phyloP scores from a whole-genome alignment of 306 rosid genomes.

The Dalbergia oliveri region DNA sequence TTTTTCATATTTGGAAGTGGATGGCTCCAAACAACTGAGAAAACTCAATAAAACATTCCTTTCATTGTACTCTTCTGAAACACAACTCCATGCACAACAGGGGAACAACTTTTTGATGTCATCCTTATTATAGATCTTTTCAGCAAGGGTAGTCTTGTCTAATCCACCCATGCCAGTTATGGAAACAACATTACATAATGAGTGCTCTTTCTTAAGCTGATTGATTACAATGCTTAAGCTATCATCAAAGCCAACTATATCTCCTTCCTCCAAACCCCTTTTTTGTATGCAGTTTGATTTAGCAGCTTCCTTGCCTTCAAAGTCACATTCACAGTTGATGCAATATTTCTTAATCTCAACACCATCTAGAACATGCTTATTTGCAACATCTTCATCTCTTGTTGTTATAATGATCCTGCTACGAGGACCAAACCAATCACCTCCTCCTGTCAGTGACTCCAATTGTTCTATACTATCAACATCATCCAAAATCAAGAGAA shows the following conservation, averaged over 20 bases:
- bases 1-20: neutral
- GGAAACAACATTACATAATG: neutral
- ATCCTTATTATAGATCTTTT: neutral
- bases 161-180: neutral
- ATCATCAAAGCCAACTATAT: neutral
- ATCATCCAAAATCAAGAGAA: constrained; percentile 34
- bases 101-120: neutral
- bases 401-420: constrained; percentile 27
- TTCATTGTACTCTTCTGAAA: neutral
- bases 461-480: neutral
- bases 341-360: neutral
- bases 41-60: neutral
- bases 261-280: too few relatives aligned
- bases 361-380: neutral
- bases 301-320: too few relatives aligned
- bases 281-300: too few relatives aligned
- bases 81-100: neutral
- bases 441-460: neutral
- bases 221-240: too few relatives aligned
- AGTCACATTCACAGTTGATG: too few relatives aligned
- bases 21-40: neutral
- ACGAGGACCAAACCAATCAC: constrained; percentile 21
- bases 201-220: neutral
- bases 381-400: neutral
- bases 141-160: neutral